These are phyloP conservation scores for Dryas octopetala DNA, from an alignment of 306 rosid species.

Conservation along the genomic window DNA sequence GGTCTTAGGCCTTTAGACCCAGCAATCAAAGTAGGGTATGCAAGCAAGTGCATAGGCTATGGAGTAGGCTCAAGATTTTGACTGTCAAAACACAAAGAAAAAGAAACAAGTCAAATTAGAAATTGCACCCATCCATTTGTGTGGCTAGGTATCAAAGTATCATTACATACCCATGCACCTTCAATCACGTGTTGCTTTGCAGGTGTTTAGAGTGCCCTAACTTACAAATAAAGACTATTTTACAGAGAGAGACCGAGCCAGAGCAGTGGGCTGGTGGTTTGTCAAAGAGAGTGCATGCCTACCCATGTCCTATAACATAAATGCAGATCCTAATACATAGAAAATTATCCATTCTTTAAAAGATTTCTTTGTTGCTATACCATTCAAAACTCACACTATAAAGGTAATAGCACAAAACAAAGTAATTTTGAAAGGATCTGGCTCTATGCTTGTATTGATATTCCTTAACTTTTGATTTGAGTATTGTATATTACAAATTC, in stretches of 20 bases:
- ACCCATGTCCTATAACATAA: neutral
- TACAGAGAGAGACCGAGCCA: neutral
- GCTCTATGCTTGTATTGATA: neutral
- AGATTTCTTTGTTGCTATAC: neutral
- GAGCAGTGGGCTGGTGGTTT: neutral
- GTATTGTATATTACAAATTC: too few species aligned
- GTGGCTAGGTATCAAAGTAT: neutral
- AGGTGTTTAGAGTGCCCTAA: neutral
- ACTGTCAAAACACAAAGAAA: neutral
- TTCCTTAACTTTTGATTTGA: too few species aligned
- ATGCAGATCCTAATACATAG: neutral
- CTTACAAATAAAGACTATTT: neutral
- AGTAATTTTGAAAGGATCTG: too few species aligned
- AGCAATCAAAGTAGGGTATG: conserved; percentile 2
- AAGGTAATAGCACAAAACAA: neutral
- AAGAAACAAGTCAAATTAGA: conserved; percentile 10
- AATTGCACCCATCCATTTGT: neutral
- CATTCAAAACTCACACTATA: neutral
- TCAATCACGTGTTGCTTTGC: conserved; percentile 13
- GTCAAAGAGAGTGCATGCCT: neutral
- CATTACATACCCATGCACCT: neutral
- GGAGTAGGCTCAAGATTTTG: neutral
- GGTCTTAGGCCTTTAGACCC: conserved; percentile 17
- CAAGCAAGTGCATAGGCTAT: conserved; percentile 11
- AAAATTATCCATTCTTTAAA: neutral